Base-by-base conservation (phyloP, 148 eudicot species). In the Rhododendron mucronatum region DNA sequence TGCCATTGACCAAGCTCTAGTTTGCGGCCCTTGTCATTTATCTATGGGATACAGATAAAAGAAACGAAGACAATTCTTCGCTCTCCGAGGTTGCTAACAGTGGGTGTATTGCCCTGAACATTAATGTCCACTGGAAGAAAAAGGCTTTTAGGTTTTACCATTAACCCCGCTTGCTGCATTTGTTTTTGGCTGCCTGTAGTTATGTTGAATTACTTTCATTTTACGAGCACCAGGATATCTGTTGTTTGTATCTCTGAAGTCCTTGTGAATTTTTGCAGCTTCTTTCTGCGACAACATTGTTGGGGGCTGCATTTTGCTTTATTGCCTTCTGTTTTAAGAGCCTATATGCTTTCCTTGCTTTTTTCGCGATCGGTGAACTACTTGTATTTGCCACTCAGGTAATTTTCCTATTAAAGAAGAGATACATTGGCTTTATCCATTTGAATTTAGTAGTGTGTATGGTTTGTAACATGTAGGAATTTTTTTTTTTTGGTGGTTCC, bases 301-400 rank as follows among this genome's bases (percentile, higher is more conserved):
- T 92, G 33, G 99, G 99, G 57, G 95, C 94, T 28, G 87, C 88
- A 67, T 95, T 95, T 91, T 97, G 99, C 93, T 95, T 97, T 79
- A 75, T 85, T 81, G 99, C 98, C 80, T 97, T 95, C 89, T 95
- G 98, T 82, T 95, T 94, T 41, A 92, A 95, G 92, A 93, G 87
- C 91, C 83, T 91, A 77, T 91, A 88, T 82, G 91, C 80, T 71
- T 97, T 94, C 91, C 88, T 97, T 41, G 89, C 86, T 77, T 89
- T 97, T 84, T 97, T 97, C 73, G 90, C 98, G 4, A 78, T 95
- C 20, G 99, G 98, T 39, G 98, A 97, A 86, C 89, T 97, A 30
- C 94, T 95, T 12, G 90, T 97, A 75, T 97, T 97, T 91, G 95
- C 98, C 85, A 94, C 98, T 86, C 99, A 97, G 99, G 98, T 97